Conservation (phyloP, 257 asterid species). For the Solanum appendiculatum region DNA sequence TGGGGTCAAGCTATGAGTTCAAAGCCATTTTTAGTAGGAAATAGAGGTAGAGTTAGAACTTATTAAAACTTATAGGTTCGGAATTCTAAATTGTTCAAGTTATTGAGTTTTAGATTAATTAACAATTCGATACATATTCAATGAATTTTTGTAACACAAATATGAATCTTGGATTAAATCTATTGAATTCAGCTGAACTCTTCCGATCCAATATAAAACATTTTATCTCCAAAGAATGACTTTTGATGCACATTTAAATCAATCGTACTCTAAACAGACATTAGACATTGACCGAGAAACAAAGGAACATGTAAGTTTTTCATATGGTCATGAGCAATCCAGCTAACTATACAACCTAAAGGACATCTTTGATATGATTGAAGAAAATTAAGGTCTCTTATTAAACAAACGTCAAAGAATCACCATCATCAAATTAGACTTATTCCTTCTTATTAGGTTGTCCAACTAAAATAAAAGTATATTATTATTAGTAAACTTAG, state of each 20-base stretch:
- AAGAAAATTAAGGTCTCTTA: background rate
- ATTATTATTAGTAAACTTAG: slow-evolving; percentile 1
- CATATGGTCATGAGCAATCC: background rate
- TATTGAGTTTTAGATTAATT: background rate
- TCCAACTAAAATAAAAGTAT: background rate
- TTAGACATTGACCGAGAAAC: accelerated
- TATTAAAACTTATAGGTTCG: background rate
- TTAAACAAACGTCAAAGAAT: background rate
- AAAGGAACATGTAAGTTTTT: background rate
- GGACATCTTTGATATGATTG: background rate
- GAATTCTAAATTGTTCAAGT: background rate
- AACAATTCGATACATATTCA: background rate
- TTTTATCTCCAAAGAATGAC: background rate
- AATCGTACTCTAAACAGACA: accelerated
- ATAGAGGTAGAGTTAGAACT: background rate
- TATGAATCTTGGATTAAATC: background rate
- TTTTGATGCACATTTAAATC: background rate
- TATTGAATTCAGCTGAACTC: background rate
- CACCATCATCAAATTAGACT: background rate
- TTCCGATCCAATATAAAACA: background rate
- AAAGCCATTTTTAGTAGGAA: accelerated
- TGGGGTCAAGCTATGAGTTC: background rate
- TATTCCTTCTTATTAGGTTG: background rate
- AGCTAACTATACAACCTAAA: background rate
- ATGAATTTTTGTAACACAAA: background rate